Evolutionary conservation across 768 basidiomycete species (phyloP).

Genomic region (Agrocybe pediades): DNA sequence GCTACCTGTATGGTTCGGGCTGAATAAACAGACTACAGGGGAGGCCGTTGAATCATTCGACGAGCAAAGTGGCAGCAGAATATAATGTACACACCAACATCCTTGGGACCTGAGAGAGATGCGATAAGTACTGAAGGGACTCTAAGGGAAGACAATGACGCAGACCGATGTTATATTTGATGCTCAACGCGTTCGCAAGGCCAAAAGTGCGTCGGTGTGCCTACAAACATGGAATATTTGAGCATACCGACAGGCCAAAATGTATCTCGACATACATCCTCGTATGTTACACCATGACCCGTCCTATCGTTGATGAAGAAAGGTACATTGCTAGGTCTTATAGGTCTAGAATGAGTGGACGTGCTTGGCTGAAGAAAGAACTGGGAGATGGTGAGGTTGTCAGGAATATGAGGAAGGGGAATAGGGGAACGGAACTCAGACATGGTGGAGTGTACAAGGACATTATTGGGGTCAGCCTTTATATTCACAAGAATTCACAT

Average conservation of each 20-base stretch:
- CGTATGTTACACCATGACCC: constrained; percentile 41
- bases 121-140: constrained; percentile 5
- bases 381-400: constrained; percentile 65
- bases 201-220: constrained; percentile 43
- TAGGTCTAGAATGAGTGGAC: constrained; percentile 40
- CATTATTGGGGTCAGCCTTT: constrained; percentile 2
- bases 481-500: constrained; percentile 9
- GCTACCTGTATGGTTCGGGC: constrained; percentile 60
- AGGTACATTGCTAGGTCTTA: constrained; percentile 43
- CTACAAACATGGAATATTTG: constrained; percentile 15
- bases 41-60: not conserved
- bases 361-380: constrained; percentile 50
- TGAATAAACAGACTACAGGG: constrained; percentile 57
- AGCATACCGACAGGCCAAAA: not conserved
- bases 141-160: not conserved
- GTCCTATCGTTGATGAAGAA: constrained; percentile 64
- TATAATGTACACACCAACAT: constrained; percentile 46
- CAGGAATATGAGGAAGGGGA: constrained; percentile 50
- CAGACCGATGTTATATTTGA: constrained; percentile 51
- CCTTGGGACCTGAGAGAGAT: constrained; percentile 42
- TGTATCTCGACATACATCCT: constrained; percentile 42
- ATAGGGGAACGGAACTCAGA: constrained; percentile 33
- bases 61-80: not conserved
- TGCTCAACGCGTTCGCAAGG: constrained; percentile 55
- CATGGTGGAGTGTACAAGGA: constrained; percentile 23